phyloP scores from a whole-genome alignment of 139 green algal genomes.

The Coelastrella sp. region DNA sequence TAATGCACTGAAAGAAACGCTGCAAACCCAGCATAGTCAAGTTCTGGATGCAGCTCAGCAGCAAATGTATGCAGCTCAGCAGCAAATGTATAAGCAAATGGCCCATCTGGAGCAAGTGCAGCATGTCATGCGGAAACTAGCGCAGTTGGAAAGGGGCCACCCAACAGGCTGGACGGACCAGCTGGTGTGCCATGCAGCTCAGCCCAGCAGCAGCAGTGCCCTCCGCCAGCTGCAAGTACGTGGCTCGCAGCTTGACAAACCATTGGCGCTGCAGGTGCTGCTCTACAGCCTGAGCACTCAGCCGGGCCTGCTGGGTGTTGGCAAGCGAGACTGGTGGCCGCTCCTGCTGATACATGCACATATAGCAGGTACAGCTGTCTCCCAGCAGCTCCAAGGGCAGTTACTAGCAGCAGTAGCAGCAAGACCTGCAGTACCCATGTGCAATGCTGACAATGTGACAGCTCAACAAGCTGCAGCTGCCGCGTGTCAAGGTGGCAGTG shows the following conservation, averaged over 20 bases:
- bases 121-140: background rate
- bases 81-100: background rate
- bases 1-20: background rate
- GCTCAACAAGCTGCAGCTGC: background rate
- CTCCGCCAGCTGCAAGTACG: background rate
- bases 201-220: background rate
- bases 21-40: background rate
- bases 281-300: background rate
- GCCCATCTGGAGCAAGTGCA: background rate
- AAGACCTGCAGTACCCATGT: background rate
- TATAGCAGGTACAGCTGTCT: background rate
- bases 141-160: background rate
- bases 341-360: background rate
- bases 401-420: conserved; percentile 1
- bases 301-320: background rate
- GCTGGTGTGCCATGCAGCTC: background rate
- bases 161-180: background rate
- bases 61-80: background rate
- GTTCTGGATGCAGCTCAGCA: background rate
- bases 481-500: background rate
- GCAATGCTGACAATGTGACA: background rate
- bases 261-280: background rate
- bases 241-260: background rate
- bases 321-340: background rate
- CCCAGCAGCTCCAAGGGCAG: background rate